Percentiles rank a stretch among this genome's conserved stretches.
phyloP scores from a whole-genome alignment of 1,284 basidiomycete genomes.

The Bondarzewia mesenterica region DNA sequence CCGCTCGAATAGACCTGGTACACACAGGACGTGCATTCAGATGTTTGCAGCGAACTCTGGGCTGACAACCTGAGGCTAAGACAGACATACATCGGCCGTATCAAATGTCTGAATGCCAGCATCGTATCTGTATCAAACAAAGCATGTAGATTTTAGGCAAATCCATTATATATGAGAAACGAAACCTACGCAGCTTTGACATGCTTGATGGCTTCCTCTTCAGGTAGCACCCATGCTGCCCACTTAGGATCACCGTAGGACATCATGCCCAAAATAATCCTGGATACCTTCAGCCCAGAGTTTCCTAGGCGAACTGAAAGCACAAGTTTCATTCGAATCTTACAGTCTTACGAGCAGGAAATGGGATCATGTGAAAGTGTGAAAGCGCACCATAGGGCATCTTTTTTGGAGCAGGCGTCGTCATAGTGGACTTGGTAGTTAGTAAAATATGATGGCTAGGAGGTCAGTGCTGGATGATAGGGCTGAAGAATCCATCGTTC shows the following conservation, averaged over 20 bases:
- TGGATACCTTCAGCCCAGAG: conserved; percentile 10
- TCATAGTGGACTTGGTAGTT: no score
- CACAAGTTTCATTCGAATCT: not conserved
- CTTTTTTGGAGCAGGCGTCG: not conserved
- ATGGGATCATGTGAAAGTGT: not conserved
- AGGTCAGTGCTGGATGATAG: no score
- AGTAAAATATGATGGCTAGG: no score
- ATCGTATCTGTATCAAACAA: conserved; percentile 14
- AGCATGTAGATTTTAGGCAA: not conserved
- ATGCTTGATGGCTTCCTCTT: conserved; percentile 50
- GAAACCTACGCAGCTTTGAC: conserved; percentile 40
- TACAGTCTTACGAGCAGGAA: not conserved
- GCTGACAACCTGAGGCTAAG: not conserved
- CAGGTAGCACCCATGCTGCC: conserved; percentile 44
- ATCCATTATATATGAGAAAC: not conserved
- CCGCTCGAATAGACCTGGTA: conserved; percentile 4
- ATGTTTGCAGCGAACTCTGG: conserved; percentile 3
- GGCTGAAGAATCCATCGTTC: no score
- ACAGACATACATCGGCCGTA: conserved; percentile 39
- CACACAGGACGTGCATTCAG: not conserved
- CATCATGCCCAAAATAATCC: conserved; percentile 31
- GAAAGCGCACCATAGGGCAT: conserved; percentile 2
- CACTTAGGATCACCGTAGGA: conserved; percentile 23
- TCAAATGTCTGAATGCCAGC: conserved; percentile 65
- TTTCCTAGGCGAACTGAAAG: conserved; percentile 7